Evolutionary conservation across 1,139 yeast genomes (phyloP).

Genomic region (Pichia sp.): DNA sequence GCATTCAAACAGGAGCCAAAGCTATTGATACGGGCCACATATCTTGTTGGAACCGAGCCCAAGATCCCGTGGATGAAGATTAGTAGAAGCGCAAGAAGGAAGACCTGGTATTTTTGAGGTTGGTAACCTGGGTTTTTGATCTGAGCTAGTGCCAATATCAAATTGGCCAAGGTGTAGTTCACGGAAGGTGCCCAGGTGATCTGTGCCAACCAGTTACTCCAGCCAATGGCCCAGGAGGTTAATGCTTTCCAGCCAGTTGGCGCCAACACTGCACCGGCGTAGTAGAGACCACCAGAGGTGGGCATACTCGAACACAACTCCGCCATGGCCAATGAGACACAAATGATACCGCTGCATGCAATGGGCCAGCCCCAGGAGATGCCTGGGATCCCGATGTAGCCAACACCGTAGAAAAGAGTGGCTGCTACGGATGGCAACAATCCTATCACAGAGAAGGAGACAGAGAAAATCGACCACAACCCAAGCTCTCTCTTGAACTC

Average conservation of each 20-base stretch:
- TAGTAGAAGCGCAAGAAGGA: constrained; percentile 48
- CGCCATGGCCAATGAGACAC: constrained; percentile 55
- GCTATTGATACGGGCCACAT: constrained; percentile 53
- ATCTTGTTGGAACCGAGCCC: constrained; percentile 50
- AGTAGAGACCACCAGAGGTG: constrained; percentile 67
- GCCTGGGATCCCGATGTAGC: constrained; percentile 49
- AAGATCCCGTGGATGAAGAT: constrained; percentile 46
- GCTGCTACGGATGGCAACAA: constrained; percentile 67
- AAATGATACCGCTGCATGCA: constrained; percentile 45
- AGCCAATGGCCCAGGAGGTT: constrained; percentile 56
- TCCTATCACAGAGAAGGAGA: constrained; percentile 69
- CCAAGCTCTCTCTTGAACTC: constrained; percentile 2
- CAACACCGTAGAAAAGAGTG: constrained; percentile 42
- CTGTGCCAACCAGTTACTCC: constrained; percentile 55
- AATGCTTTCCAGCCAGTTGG: constrained; percentile 51
- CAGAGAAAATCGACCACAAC: constrained; percentile 44
- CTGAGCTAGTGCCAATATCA: constrained; percentile 54
- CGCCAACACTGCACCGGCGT: constrained; percentile 45
- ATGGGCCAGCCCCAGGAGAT: constrained; percentile 54
- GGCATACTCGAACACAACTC: constrained; percentile 63
- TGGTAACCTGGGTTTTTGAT: constrained; percentile 33
- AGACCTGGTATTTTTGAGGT: constrained; percentile 47
- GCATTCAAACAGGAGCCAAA: constrained; percentile 52
- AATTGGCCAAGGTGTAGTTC: constrained; percentile 54
- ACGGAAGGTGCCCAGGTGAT: constrained; percentile 60